Conservation (phyloP, 441 rosid genomes). For the Gossypium aridum region DNA sequence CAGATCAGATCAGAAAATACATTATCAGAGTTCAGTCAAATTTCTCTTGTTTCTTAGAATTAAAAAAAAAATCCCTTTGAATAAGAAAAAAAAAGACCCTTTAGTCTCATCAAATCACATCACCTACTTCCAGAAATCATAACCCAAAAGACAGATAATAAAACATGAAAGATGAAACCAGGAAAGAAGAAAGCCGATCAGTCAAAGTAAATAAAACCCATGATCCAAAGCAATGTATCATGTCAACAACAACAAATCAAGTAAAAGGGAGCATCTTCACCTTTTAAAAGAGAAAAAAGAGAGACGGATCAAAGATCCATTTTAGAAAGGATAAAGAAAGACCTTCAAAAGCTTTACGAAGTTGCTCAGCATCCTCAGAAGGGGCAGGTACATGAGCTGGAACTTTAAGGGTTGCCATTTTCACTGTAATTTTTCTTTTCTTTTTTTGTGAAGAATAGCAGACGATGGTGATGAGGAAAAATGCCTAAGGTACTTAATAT, state of each 20-base stretch:
- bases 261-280: neutral
- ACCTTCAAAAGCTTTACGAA: constrained; percentile 84
- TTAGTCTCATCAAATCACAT: neutral
- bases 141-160: neutral
- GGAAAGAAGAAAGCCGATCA: constrained; percentile 12
- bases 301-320: neutral
- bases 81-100: neutral
- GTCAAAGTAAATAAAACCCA: neutral
- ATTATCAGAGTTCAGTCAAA: neutral
- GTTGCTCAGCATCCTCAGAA: constrained; percentile 83
- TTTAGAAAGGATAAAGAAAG: neutral
- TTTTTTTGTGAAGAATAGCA: constrained; percentile 8
- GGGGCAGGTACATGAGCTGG: constrained; percentile 67
- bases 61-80: neutral
- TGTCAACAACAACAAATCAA: neutral
- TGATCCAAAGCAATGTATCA: neutral
- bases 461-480: constrained; percentile 9
- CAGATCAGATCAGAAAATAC: neutral
- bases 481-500: neutral
- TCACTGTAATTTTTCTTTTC: neutral
- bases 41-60: too few relatives aligned
- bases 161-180: neutral
- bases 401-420: constrained; percentile 58
- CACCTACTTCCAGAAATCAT: constrained; percentile 9
- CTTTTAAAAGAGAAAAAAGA: neutral